Percentiles rank a stretch among this genome's conserved stretches.
phyloP scores from a whole-genome alignment of 768 basidiomycete species.

The Tricholoma saponaceum region DNA sequence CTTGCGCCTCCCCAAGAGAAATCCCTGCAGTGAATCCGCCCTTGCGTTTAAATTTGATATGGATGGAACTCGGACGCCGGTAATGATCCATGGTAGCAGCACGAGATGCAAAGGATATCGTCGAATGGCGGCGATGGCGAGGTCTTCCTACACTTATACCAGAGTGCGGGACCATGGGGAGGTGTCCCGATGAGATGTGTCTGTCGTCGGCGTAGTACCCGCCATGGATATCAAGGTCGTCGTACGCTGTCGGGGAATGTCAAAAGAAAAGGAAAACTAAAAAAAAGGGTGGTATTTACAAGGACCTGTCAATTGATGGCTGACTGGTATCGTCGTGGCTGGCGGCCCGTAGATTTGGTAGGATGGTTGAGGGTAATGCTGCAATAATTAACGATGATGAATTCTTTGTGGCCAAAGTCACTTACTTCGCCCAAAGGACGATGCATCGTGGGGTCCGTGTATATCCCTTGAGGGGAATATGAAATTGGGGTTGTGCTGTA shows the following conservation, averaged over 20 bases:
- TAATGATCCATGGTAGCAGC: conserved; percentile 39
- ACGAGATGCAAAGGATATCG: conserved; percentile 41
- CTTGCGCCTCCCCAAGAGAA: conserved; percentile 65
- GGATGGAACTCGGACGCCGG: conserved; percentile 43
- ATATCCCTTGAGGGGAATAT: conserved; percentile 34
- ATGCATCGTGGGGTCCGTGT: conserved; percentile 35
- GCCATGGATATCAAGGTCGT: conserved; percentile 46
- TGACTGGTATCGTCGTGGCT: conserved; percentile 31
- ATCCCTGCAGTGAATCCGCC: conserved; percentile 62
- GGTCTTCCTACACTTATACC: conserved; percentile 26
- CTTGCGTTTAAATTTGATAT: conserved; percentile 74
- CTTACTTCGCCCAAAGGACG: conserved; percentile 34
- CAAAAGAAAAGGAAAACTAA: conserved; percentile 2
- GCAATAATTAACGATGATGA: conserved; percentile 1
- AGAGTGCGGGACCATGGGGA: conserved; percentile 28
- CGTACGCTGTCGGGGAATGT: conserved; percentile 38
- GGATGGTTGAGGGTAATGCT: conserved; percentile 39
- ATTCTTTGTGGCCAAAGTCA: conserved; percentile 1
- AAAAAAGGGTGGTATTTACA: conserved; percentile 24
- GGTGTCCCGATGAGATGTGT: conserved; percentile 34
- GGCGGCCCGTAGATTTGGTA: conserved; percentile 46
- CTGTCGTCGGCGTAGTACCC: conserved; percentile 48
- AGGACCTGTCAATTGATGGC: conserved; percentile 36
- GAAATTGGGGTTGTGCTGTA: conserved; percentile 25
- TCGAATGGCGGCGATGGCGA: conserved; percentile 46